Percentiles rank a stretch among this genome's conserved stretches.
Conservation (phyloP, 2,329 filamentous ascomycete species). For the Harringtonia aguacate region DNA sequence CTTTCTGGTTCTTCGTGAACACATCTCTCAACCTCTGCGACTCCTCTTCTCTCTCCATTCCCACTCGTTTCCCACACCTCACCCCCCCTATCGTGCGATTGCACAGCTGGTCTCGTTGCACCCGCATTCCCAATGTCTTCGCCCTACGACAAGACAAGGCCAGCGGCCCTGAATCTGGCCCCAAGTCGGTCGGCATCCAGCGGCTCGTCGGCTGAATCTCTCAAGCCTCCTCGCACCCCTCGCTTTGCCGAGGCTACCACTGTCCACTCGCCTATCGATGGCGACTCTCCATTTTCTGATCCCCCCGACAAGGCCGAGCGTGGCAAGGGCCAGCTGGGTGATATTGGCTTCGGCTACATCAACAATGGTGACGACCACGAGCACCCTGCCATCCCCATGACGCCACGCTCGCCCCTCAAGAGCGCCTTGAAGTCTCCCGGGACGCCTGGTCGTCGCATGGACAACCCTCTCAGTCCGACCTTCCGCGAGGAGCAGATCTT, state of each 20-base stretch:
- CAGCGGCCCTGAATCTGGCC: constrained; percentile 42
- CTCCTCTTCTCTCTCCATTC: constrained; percentile 1
- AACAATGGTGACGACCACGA: constrained; percentile 44
- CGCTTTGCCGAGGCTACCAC: constrained; percentile 75
- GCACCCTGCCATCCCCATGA: constrained; percentile 50
- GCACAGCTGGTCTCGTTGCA: constrained; percentile 5
- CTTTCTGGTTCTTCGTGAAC: constrained; percentile 12
- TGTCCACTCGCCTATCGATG: constrained; percentile 65
- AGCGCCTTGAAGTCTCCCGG: constrained; percentile 84
- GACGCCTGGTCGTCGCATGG: constrained; percentile 60
- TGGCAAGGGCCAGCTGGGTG: constrained; percentile 62
- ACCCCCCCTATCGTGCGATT: neutral
- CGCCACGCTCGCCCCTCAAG: constrained; percentile 72
- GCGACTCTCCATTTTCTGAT: constrained; percentile 45
- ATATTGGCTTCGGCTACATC: constrained; percentile 91
- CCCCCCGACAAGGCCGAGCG: constrained; percentile 40
- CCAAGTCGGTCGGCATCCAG: constrained; percentile 39
- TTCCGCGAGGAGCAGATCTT: constrained; percentile 80
- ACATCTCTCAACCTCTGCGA: too few species aligned
- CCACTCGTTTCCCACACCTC: neutral
- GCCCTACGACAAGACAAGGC: constrained; percentile 44
- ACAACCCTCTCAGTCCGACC: constrained; percentile 79
- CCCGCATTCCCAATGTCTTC: constrained; percentile 16
- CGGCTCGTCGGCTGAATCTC: constrained; percentile 41
- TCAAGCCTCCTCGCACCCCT: constrained; percentile 61